phyloP scores from a whole-genome alignment of 257 asterid genomes.

The Oldenlandia corymbosa region DNA sequence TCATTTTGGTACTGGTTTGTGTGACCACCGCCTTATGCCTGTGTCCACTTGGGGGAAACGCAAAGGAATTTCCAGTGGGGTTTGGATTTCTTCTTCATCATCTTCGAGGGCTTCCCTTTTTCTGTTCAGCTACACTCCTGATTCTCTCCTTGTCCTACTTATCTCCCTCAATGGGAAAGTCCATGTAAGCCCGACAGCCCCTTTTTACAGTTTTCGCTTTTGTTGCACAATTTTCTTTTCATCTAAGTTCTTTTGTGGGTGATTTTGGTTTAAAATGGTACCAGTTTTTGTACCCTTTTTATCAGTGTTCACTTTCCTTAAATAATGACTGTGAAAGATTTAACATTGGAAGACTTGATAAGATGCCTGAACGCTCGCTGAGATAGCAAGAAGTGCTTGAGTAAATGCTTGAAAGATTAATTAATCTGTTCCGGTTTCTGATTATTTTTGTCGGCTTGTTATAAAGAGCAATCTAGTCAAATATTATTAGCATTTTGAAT shows the following conservation, averaged over 20 bases:
- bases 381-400: background rate
- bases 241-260: background rate
- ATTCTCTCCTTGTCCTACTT: constrained; percentile 5
- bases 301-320: background rate
- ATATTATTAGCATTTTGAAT: background rate
- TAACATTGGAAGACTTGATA: background rate
- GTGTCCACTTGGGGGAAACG: background rate
- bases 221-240: background rate
- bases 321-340: background rate
- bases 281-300: too few relatives aligned
- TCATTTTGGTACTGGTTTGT: background rate
- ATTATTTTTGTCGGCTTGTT: background rate
- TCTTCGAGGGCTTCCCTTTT: background rate
- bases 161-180: constrained; percentile 7
- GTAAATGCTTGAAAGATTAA: background rate
- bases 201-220: background rate
- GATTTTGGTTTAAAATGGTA: too few relatives aligned
- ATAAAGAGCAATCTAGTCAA: background rate
- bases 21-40: background rate
- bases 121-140: constrained; percentile 2
- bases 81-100: constrained; percentile 16
- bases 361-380: background rate
- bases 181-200: constrained; percentile 3
- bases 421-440: background rate
- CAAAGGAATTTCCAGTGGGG: background rate